These are phyloP conservation scores for Aspergillus ustus DNA, from an alignment of 2,329 filamentous ascomycete species.

Conservation along the genomic window DNA sequence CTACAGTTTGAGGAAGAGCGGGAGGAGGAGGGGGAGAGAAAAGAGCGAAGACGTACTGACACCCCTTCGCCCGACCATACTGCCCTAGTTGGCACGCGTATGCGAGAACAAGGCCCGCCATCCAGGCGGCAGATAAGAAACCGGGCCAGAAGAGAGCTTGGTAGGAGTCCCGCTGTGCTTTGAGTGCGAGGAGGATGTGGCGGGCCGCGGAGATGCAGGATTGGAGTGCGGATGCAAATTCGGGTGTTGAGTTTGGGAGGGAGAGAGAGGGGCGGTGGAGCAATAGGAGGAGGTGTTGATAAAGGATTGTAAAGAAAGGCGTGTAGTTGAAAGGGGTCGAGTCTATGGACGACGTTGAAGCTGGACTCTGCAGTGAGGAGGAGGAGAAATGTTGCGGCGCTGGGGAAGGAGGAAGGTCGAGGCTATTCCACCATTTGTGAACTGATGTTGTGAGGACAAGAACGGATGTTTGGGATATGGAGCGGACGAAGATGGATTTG, in stretches of 20 bases:
- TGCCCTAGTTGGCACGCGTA: constrained; percentile 48
- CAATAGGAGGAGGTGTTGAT: constrained; percentile 46
- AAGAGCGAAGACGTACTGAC: constrained; percentile 27
- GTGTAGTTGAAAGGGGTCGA: constrained; percentile 35
- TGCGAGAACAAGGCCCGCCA: constrained; percentile 47
- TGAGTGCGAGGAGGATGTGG: constrained; percentile 43
- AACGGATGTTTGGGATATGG: constrained; percentile 43
- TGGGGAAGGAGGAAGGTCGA: constrained; percentile 22
- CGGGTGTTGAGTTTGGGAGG: constrained; percentile 41
- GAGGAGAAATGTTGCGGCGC: neutral
- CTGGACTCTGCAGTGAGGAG: neutral
- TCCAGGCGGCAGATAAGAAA: constrained; percentile 46
- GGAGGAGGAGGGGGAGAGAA: neutral
- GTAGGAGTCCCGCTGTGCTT: constrained; percentile 34
- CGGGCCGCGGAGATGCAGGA: constrained; percentile 47
- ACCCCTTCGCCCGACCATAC: constrained; percentile 41
- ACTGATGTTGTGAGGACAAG: constrained; percentile 46
- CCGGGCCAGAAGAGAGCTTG: constrained; percentile 47
- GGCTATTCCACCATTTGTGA: constrained; percentile 49
- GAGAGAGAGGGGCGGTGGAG: constrained; percentile 47
- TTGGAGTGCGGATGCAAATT: constrained; percentile 47
- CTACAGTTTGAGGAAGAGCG: neutral
- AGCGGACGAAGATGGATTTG: constrained; percentile 47
- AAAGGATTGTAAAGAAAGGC: constrained; percentile 48
- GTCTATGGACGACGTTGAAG: constrained; percentile 6